Evolutionary conservation across 257 asterid species (phyloP).

Genomic region (Linaria vulgaris): DNA sequence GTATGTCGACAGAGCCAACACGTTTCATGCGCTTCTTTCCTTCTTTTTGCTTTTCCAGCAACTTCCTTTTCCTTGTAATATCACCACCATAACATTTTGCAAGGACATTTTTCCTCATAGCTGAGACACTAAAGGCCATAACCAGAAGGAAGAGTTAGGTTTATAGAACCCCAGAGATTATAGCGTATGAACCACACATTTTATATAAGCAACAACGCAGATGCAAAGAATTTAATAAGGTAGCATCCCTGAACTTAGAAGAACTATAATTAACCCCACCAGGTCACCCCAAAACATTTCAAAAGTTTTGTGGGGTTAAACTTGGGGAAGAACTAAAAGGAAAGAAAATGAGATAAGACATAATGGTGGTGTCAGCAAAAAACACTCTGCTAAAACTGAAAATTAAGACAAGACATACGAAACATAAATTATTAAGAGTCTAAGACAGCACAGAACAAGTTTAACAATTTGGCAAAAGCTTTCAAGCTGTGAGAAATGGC

Average conservation of each 20-base stretch:
- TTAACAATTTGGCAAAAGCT: not conserved
- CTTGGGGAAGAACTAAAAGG: no score
- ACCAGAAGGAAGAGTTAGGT: conserved; percentile 2
- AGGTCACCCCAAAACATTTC: no score
- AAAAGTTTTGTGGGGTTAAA: not conserved
- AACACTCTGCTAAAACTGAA: not conserved
- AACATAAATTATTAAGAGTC: not conserved
- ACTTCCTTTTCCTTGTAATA: conserved; percentile 72
- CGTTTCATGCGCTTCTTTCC: conserved; percentile 99
- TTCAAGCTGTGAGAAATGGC: conserved; percentile 26
- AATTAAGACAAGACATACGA: not conserved
- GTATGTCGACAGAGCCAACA: conserved; percentile 93
- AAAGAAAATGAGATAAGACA: not conserved
- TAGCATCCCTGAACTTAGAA: not conserved
- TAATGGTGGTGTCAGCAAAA: not conserved
- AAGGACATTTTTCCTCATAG: conserved; percentile 94
- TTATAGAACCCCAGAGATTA: not conserved
- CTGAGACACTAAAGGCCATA: conserved; percentile 55
- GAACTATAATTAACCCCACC: not conserved
- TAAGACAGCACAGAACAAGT: not conserved
- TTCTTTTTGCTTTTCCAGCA: conserved; percentile 95
- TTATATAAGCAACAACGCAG: no score
- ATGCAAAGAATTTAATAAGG: no score
- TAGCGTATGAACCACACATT: not conserved
- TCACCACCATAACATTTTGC: conserved; percentile 98